Base-by-base conservation (phyloP, 2,329 filamentous ascomycete species). In the Clonostachys chloroleuca region DNA sequence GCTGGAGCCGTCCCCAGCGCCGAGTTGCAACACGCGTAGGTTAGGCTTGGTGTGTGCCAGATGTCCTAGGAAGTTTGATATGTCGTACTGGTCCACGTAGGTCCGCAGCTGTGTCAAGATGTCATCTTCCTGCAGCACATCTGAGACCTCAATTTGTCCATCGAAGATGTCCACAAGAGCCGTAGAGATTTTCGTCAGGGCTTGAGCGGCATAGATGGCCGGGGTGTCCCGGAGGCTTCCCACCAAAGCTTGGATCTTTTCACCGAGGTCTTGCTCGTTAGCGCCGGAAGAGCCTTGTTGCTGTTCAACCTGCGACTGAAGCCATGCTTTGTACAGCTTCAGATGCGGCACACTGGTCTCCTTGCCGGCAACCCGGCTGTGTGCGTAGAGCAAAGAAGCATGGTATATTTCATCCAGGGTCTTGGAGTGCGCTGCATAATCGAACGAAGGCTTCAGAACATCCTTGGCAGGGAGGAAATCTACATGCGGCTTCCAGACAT, bases 1-100 rank as follows among this genome's bases (percentile, higher is more conserved):
- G 10, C 63, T 59, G 8, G 58, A 59, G 6, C 67, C 66, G 1
- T 63, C 72, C 2, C 68, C 67, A 2, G 65, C 66, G 3, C 68
- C 70, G 13, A 73, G 58, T 47, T 74, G 69, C 0, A 73, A 55
- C 34, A 73, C 59, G 5, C 61, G 56, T 10, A 70, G 54, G 12
- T 55, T 53, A 5, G 56, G 54, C 5, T 54, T 56, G 2, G 53
- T 59, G 54, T 59, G 39, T 47, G 56, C 42, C 40, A 63, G 18
- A 49, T 57, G 36, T 49, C 54, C 35, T 45, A 56, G 43, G 40
- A 51, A 57, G 34, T 18, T 14, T 8, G 45, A 54, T 14, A 52
- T 48, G 18, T 60, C 54, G 4, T 52, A 55, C 47, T 56, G 55
- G 40, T 56, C 56, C 18, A 51, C 49, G 41, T 47, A 55, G 40